Base-by-base conservation (phyloP, 768 basidiomycete species). In the Boletales sp. region DNA sequence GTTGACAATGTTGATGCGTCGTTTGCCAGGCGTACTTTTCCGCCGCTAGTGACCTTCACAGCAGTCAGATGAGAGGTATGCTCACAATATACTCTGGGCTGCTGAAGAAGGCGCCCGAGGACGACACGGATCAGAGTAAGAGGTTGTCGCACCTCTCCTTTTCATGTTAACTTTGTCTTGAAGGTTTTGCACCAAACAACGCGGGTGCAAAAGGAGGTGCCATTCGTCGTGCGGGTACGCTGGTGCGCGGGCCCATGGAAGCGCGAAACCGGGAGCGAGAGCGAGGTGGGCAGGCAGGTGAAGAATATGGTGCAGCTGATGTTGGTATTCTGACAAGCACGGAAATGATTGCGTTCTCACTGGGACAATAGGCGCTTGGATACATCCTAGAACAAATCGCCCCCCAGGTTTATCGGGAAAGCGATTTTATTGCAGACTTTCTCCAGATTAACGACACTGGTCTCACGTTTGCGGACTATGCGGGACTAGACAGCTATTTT, bases 391-490 rank as follows among this genome's bases (percentile, higher is more conserved):
- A 88, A 45, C 86, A 91, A 62, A 76, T 97, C 17, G 76, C 82
- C 0, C 80, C 81, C 5, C 76, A 84, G 48, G 78, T 97, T n/a
- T 83, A 86, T 52, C 79, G 78, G 11, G 94, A 98, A 70, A 84
- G 87, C 59, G 84, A 85, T 30, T 97, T 97, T 69, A 83, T 97
- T 53, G 80, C 86, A 9, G 89, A 94, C 59, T 97, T 97, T 69
- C 72, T 98, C 42, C 93, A 94, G 63, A 87, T 97, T 64, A 91
- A 92, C 54, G 88, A 94, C 53, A 80, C 83, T 18, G 83, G 83
- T 15, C 77, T 93, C 13, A 97, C 95, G 1, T 98, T 93, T 67
- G 95, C 95, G 13, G 95, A 97, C 69, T 93, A 95, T 59, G 90
- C 92, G 82, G 83, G 84, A 40, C 72, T 98, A 51, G 95, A 98